A percentile compares a stretch with the other conserved stretches of the same genome.
phyloP scores from a whole-genome alignment of 1,284 basidiomycete genomes.

The Leucoagaricus sp. region DNA sequence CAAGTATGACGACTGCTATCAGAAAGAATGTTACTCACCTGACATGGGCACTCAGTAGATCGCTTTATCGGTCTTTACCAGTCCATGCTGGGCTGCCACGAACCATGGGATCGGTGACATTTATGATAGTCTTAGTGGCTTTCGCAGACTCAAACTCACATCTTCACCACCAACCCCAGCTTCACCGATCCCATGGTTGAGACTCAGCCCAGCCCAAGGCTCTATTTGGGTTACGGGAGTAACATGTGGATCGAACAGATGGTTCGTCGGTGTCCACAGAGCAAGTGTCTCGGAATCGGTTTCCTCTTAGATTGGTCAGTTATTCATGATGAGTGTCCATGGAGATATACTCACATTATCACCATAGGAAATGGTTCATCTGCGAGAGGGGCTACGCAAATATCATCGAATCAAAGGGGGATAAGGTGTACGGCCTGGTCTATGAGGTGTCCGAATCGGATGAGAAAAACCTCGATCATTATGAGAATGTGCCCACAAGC shows the following conservation, averaged over 20 bases:
- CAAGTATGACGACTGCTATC: no score
- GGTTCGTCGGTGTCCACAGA: slow-evolving; percentile 42
- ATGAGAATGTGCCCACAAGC: slow-evolving; percentile 19
- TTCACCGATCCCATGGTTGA: background rate
- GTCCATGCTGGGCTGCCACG: no score
- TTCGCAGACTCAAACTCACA: no score
- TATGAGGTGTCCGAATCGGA: slow-evolving; percentile 16
- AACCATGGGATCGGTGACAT: no score
- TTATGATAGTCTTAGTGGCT: no score
- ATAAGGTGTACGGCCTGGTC: slow-evolving; percentile 10
- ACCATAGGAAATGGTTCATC: slow-evolving; percentile 12
- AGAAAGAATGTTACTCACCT: no score
- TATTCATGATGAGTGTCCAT: background rate
- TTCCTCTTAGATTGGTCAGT: slow-evolving; percentile 39
- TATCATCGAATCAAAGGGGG: slow-evolving; percentile 5
- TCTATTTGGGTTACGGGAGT: slow-evolving; percentile 50
- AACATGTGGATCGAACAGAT: slow-evolving; percentile 51
- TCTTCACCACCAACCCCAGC: background rate
- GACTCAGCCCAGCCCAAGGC: slow-evolving; percentile 1
- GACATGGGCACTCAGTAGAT: no score
- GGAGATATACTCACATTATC: background rate
- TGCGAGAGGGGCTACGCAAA: slow-evolving; percentile 9
- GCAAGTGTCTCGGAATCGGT: slow-evolving; percentile 39
- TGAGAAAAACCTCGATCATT: slow-evolving; percentile 24
- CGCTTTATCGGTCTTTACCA: no score